Evolutionary conservation across 306 rosid species (phyloP).

Genomic region (Calophaca sinica): DNA sequence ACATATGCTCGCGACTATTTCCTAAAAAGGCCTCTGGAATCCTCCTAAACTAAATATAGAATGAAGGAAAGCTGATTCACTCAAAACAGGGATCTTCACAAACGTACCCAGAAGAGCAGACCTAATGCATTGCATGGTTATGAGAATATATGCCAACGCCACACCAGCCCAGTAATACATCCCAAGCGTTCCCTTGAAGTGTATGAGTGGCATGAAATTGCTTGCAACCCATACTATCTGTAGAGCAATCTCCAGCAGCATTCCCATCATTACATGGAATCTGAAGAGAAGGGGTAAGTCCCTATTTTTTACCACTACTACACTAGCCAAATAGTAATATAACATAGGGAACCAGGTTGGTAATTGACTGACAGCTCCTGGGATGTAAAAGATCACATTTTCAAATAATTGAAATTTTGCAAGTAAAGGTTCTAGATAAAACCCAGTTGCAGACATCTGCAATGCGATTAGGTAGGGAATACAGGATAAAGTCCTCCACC

Average conservation of each 20-base stretch:
- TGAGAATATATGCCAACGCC: constrained; percentile 63
- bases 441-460: constrained; percentile 78
- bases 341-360: constrained; percentile 77
- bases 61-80: constrained; percentile 75
- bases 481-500: constrained; percentile 89
- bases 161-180: constrained; percentile 83
- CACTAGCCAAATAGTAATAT: constrained; percentile 64
- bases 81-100: constrained; percentile 71
- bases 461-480: constrained; percentile 74
- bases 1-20: constrained; percentile 36
- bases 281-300: constrained; percentile 72
- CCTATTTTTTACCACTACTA: constrained; percentile 70
- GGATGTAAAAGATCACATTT: constrained; percentile 65
- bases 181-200: constrained; percentile 76
- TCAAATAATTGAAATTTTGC: constrained; percentile 57
- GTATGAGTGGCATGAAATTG: constrained; percentile 83
- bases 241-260: constrained; percentile 69
- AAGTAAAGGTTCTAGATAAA: constrained; percentile 63
- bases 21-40: constrained; percentile 66
- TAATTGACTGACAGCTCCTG: constrained; percentile 72
- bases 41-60: constrained; percentile 64
- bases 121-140: constrained; percentile 62
- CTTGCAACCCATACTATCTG: constrained; percentile 69
- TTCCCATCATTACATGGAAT: constrained; percentile 76
- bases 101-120: constrained; percentile 79